Evolutionary conservation across 2,329 filamentous ascomycete genomes (phyloP), one percentile per base, ranked within the genome.

Genomic region (Rasamsonia emersonii): DNA sequence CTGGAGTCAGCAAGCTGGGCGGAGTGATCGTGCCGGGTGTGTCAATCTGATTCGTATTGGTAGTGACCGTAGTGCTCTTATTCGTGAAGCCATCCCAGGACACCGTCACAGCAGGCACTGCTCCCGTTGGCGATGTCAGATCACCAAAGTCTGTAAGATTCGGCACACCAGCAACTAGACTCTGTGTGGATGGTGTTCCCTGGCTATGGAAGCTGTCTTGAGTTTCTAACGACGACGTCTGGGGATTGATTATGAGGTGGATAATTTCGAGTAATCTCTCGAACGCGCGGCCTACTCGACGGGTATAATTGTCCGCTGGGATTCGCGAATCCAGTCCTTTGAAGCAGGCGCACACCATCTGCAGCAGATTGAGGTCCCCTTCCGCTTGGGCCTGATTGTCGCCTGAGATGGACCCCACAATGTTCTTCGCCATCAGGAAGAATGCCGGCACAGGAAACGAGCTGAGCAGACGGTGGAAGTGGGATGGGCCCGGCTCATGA

Each of bases 201-300:
- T n/a, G n/a, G n/a, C n/a, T n/a, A n/a, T n/a, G n/a, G n/a, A n/a
- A n/a, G n/a, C n/a, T n/a, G n/a, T n/a, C n/a, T n/a, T n/a, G n/a
- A n/a, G n/a, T n/a, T n/a, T n/a, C n/a, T n/a, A n/a, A n/a, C n/a
- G n/a, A n/a, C n/a, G n/a, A n/a, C n/a, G n/a, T n/a, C n/a, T n/a
- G n/a, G n/a, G n/a, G n/a, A n/a, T n/a, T n/a, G n/a, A n/a, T 32
- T 7, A 38, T 16, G 3, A 38, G 33, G 13, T 29, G 16, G n/a
- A 32, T 18, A 15, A 33, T 24, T 5, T 30, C 28, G 9, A 41
- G 27, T 9, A 41, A 18, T 19, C 15, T 24, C 10, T 25, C 23
- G 28, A 41, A 36, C 6, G 33, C 33, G 13, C 32, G 24, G 4
- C 31, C 33, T 5, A 41, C 38, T 23, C 36, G 32, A 20, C 30